A percentile compares a stretch with the other conserved stretches of the same genome.
phyloP scores from a whole-genome alignment of 192 early-diverging fungal genomes.

The Backusella parvicylindrica region DNA sequence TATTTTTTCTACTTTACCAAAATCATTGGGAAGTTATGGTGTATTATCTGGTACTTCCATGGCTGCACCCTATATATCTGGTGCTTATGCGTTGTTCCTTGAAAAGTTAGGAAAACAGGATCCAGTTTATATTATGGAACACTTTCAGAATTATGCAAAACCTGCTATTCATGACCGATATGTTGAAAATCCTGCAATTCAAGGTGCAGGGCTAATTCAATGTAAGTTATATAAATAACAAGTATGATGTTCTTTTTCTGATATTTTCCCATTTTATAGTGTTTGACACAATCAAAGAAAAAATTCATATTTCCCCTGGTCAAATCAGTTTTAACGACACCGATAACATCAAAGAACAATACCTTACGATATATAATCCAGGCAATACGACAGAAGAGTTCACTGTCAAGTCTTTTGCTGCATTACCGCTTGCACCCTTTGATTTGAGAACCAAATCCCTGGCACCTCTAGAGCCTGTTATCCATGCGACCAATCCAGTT shows the following conservation, averaged over 20 bases:
- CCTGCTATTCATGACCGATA: conserved; percentile 1
- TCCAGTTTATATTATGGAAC: conserved; percentile 22
- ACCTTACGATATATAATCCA: conserved; percentile 39
- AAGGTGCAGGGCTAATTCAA: conserved; percentile 56
- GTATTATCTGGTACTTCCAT: conserved; percentile 55
- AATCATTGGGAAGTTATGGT: conserved; percentile 39
- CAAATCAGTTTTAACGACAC: conserved; percentile 52
- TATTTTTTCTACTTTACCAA: conserved; percentile 51
- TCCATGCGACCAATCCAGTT: neutral
- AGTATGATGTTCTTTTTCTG: neutral
- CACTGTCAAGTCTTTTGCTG: conserved; percentile 26
- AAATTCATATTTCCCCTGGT: conserved; percentile 37
- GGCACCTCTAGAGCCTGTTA: conserved; percentile 12
- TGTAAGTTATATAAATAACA: neutral
- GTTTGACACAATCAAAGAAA: conserved; percentile 34
- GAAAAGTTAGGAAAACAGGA: conserved; percentile 29
- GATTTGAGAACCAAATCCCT: neutral
- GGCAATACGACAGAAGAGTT: conserved; percentile 32
- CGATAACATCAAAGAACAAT: conserved; percentile 22
- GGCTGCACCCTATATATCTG: conserved; percentile 57
- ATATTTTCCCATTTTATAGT: conserved; percentile 9
- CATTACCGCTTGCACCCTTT: conserved; percentile 37
- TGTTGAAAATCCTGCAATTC: conserved; percentile 29
- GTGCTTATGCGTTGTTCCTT: conserved; percentile 43
- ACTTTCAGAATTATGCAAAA: conserved; percentile 35